Base-by-base conservation (phyloP, 2,329 filamentous ascomycete genomes). In the Fusarium sp. region DNA sequence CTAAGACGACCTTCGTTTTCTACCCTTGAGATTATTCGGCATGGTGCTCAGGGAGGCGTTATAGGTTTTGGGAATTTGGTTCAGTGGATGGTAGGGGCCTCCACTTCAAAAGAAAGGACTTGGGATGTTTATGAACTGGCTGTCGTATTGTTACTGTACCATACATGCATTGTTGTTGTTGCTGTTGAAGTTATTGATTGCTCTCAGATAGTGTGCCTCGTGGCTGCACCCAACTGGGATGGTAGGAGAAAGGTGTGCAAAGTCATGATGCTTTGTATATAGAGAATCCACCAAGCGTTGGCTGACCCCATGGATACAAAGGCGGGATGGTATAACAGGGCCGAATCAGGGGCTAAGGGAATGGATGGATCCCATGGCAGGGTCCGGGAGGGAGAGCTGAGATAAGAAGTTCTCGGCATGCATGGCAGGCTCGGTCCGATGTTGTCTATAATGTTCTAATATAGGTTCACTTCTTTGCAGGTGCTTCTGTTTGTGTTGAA, bases 51-150 rank as follows among this genome's bases (percentile, higher is more conserved):
- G 65, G 71, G 71, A 69, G 79, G 79, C 79, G 79, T 81, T 79
- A 56, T 73, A 65, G 79, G 70, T 57, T 68, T 70, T 73, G 77
- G 71, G 67, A 64, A 52, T 76, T 74, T 73, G 59, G 66, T 70
- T 74, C 47, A 66, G 76, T 79, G 80, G 80, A 80, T 70, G 79
- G 78, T 73, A 77, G 70, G 79, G 74, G 71, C 75, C 71, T 78
- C 77, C 75, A 79, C 76, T 64, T 63, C 72, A 81, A 80, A 80
- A 78, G 76, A 77, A 81, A 70, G 80, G 76, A 73, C 71, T 79
- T 52, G 71, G 78, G 75, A 74, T 78, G 69, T 73, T 78, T 74
- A 75, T 63, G 76, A 77, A 69, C 60, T 70, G 66, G 60, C 75
- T 68, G 62, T 71, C 66, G 54, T 65, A 40, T 69, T 63, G 68